These are phyloP conservation scores for Diplodia corticola DNA, from an alignment of 2,329 filamentous ascomycete genomes.

Conservation along the genomic window DNA sequence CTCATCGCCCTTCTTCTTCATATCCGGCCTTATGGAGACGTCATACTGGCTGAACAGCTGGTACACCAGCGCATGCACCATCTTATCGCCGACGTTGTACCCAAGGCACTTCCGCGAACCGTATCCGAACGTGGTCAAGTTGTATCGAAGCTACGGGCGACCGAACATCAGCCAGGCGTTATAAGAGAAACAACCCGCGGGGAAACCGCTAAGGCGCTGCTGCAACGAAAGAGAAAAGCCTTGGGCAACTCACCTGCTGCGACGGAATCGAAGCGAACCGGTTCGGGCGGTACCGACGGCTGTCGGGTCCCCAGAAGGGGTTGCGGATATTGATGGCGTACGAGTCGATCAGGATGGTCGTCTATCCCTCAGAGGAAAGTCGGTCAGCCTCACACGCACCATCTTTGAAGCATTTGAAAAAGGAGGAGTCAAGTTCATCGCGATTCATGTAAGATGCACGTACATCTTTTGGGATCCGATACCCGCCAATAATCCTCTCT, in stretches of 20 bases:
- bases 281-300: constrained; percentile 6
- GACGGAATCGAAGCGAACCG: constrained; percentile 15
- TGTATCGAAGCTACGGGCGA: constrained; percentile 22
- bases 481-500: constrained; percentile 14
- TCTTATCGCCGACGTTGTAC: constrained; percentile 16
- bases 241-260: background rate
- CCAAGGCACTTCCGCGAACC: constrained; percentile 23
- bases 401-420: background rate
- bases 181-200: too few species aligned
- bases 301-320: constrained; percentile 22
- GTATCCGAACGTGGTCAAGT: constrained; percentile 17
- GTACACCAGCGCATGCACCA: constrained; percentile 12
- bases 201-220: too few species aligned
- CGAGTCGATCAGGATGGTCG: constrained; percentile 19
- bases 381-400: background rate
- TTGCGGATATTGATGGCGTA: constrained; percentile 23
- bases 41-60: constrained; percentile 22
- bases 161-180: background rate
- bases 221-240: too few species aligned
- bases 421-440: too few species aligned
- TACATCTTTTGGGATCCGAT: constrained; percentile 11
- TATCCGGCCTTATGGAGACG: background rate
- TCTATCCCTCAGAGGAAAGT: constrained; percentile 1
- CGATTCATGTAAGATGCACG: too few species aligned
- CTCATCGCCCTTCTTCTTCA: background rate